These are phyloP conservation scores for Pterocarpus macrocarpus DNA, from an alignment of 306 rosid species.

Conservation along the genomic window DNA sequence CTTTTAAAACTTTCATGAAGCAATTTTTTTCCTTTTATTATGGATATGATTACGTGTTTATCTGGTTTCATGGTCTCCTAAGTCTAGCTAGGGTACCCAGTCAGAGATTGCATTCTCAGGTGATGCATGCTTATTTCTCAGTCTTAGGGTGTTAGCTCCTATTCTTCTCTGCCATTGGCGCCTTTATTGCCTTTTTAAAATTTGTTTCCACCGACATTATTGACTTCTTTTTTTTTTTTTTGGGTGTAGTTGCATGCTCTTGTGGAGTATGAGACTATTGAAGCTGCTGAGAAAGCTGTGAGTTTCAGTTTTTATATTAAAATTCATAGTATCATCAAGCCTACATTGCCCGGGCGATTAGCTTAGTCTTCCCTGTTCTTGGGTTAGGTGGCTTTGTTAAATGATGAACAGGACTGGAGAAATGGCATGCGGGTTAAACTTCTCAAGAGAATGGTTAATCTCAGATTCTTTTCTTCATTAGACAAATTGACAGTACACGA, in stretches of 20 bases:
- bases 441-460: conserved; percentile 72
- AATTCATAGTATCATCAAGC: conserved; percentile 27
- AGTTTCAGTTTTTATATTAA: conserved; percentile 51
- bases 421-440: conserved; percentile 94
- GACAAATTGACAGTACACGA: conserved; percentile 19
- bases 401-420: conserved; percentile 90
- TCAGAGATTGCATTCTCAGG: background rate
- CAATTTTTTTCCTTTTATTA: background rate
- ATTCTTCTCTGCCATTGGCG: conserved; percentile 35
- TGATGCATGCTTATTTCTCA: conserved; percentile 23
- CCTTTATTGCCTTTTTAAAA: conserved; percentile 25
- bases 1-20: background rate
- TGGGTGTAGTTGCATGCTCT: conserved; percentile 78
- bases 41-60: conserved; percentile 26
- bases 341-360: conserved; percentile 27
- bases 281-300: conserved; percentile 96
- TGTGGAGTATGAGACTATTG: conserved; percentile 88
- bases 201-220: background rate
- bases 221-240: conserved; percentile 9
- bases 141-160: conserved; percentile 8
- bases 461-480: conserved; percentile 10
- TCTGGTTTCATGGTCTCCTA: conserved; percentile 9
- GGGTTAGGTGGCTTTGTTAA: conserved; percentile 78
- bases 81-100: conserved; percentile 7
- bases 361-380: conserved; percentile 31